Evolutionary conservation across 768 basidiomycete genomes (phyloP), one percentile per base, ranked within the genome.

Genomic region (Podaxis sp.): DNA sequence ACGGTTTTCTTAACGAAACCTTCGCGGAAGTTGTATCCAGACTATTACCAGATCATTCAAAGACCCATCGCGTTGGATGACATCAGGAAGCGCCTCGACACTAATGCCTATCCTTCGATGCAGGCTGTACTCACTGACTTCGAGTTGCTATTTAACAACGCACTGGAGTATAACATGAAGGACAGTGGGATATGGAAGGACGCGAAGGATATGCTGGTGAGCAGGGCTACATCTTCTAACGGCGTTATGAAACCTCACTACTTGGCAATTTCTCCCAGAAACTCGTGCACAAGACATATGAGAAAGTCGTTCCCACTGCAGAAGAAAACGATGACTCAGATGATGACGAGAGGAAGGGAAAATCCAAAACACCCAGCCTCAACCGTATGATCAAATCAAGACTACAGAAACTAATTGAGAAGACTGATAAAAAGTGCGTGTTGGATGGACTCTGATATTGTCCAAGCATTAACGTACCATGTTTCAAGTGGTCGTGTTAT

Each of bases 51-150:
- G 24, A 64, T 88, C 66, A 96, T 96, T 71, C 79, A 86, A 67
- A 79, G 84, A 25, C 95, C 96, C 33, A 93, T 97, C 67, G 88
- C 92, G 27, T 79, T 97, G 55, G 90, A 93, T 49, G 93, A 96
- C 66, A 94, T 97, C 77, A 93, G 93, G 81, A 82, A 85, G 68
- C 83, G 85, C 68, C 80, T 95, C 27, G 87, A 90, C 51, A 75
- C 77, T 55, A 77, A 79, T 61, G 70, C 65, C 12, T 95, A 94
- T 68, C 66, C 78, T 13, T 83, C 86, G 12, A 77, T 94, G 51
- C 84, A 87, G 55, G 84, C 81, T 9, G 86, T 92, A 68, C 85
- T 82, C 69, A 79, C 79, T 47, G 90, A 91, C 69, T 84, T 93
- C 55, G 91, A 93, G 68, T 76, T 86, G 43, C 89, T 89, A 70